phyloP scores from a whole-genome alignment of 352 stramenopile species.

The Peronospora destructor region DNA sequence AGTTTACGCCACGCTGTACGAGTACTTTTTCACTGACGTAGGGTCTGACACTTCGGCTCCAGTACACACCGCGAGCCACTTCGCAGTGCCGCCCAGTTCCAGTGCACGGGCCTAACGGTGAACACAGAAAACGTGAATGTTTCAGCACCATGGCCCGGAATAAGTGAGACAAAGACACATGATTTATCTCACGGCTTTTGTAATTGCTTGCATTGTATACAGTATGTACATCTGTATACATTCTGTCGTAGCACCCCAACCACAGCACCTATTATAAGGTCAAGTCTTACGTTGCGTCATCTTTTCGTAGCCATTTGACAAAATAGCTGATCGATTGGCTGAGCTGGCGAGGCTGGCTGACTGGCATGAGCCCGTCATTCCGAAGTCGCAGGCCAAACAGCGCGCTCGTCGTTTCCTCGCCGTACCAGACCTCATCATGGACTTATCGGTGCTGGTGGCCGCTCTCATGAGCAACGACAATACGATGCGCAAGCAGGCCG shows the following conservation, averaged over 20 bases:
- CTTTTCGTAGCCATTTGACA: slow-evolving; percentile 23
- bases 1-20: slow-evolving; percentile 44
- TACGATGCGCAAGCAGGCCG: slow-evolving; percentile 56
- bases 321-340: slow-evolving; percentile 29
- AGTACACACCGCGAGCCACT: slow-evolving; percentile 69
- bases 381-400: slow-evolving; percentile 15
- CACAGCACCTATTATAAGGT: not conserved
- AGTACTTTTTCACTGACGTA: slow-evolving; percentile 55
- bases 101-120: slow-evolving; percentile 42
- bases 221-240: not conserved
- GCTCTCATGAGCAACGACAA: slow-evolving; percentile 79
- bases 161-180: too few relatives aligned
- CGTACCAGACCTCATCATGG: slow-evolving; percentile 30
- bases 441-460: slow-evolving; percentile 66
- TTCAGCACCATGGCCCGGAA: too few relatives aligned
- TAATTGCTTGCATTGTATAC: too few relatives aligned
- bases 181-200: too few relatives aligned
- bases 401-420: not conserved
- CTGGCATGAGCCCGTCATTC: slow-evolving; percentile 10
- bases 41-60: slow-evolving; percentile 41
- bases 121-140: too few relatives aligned
- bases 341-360: slow-evolving; percentile 4
- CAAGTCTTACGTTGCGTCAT: slow-evolving; percentile 1
- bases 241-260: too few relatives aligned
- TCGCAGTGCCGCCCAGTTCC: slow-evolving; percentile 72